Base-by-base conservation (phyloP, 192 early-diverging fungal genomes). In the Backusella macrospora region DNA sequence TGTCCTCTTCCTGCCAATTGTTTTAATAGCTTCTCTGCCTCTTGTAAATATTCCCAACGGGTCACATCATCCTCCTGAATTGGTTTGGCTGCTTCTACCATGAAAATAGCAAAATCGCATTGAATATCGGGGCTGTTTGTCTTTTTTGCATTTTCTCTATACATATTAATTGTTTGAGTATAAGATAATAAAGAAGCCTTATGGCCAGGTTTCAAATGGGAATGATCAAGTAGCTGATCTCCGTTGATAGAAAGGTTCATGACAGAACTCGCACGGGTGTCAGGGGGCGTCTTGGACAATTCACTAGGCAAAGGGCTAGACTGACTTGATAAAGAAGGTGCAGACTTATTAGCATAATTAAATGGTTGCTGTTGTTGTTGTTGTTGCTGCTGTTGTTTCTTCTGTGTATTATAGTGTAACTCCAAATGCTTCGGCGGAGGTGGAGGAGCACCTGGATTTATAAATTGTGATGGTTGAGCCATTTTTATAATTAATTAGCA, bases 41-140 rank as follows among this genome's bases (percentile, higher is more conserved):
- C 93, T 37, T 86, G 89, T 52, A 87, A 80, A 63, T 90, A 77
- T 46, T 86, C 85, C 74, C 78, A 80, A 16, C 82, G 76, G 43
- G 85, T 80, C 13, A 71, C 62, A 38, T 86, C 81, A 38, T 88
- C 86, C 5, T 82, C 78, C 15, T 47, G 65, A 66, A 86, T 71
- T 2, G 84, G 62, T 34, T 83, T 84, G 29, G 84, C 84, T 39
- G 85, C 85, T 47, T 89, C 89, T 4, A 91, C 82, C 80, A 87
- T 87, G 39, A 89, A 91, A 21, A 85, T 87, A 7, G 91, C 88
- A 83, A 90, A 92, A 72, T 90, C 88, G 68, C 88, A 87, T 79
- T 88, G 86, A 29, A 92, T 80, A 44, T 84, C 83, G 3, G 86
- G 83, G 65, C 86, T 87, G 23, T 87, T 86, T 8, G 87, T 86